Percentiles rank a stretch among this genome's conserved stretches.
phyloP scores from a whole-genome alignment of 2,329 filamentous ascomycete genomes.

The Blumeria hordei region DNA sequence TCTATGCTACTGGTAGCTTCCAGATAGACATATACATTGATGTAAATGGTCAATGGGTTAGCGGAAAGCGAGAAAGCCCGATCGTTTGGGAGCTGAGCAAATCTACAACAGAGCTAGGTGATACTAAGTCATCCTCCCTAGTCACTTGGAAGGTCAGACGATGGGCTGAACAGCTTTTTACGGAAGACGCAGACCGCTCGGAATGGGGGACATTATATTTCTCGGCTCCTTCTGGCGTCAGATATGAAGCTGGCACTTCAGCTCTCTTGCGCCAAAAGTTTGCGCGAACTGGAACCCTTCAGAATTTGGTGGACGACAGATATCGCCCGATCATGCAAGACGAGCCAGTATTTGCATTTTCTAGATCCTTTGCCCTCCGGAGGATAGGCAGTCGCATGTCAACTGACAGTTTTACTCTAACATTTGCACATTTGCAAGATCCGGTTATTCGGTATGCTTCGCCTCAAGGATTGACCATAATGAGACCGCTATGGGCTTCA shows the following conservation, averaged over 20 bases:
- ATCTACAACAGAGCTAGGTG: constrained; percentile 17
- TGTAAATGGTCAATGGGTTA: constrained; percentile 60
- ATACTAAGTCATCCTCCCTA: constrained; percentile 18
- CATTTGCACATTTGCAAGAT: constrained; percentile 52
- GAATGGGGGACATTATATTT: constrained; percentile 74
- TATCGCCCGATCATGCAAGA: constrained; percentile 52
- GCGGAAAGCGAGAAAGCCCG: constrained; percentile 41
- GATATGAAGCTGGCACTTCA: constrained; percentile 49
- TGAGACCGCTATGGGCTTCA: constrained; percentile 59
- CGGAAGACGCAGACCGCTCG: constrained; percentile 46
- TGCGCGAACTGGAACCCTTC: constrained; percentile 37
- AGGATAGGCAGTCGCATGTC: constrained; percentile 10
- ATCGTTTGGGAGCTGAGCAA: constrained; percentile 45
- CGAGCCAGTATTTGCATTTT: constrained; percentile 63
- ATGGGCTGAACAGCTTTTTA: constrained; percentile 40
- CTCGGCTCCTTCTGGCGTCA: constrained; percentile 40
- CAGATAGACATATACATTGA: constrained; percentile 42
- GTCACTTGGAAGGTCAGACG: constrained; percentile 45
- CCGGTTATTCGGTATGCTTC: constrained; percentile 61
- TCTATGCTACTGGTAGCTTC: constrained; percentile 42
- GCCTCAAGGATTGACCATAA: constrained; percentile 47
- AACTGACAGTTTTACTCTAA: constrained; percentile 39
- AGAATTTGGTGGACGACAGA: constrained; percentile 38
- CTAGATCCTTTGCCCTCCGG: constrained; percentile 33
- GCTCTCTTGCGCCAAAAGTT: constrained; percentile 41